Evolutionary conservation across 2,329 filamentous ascomycete species (phyloP).

Genomic region (Talaromyces sp.): DNA sequence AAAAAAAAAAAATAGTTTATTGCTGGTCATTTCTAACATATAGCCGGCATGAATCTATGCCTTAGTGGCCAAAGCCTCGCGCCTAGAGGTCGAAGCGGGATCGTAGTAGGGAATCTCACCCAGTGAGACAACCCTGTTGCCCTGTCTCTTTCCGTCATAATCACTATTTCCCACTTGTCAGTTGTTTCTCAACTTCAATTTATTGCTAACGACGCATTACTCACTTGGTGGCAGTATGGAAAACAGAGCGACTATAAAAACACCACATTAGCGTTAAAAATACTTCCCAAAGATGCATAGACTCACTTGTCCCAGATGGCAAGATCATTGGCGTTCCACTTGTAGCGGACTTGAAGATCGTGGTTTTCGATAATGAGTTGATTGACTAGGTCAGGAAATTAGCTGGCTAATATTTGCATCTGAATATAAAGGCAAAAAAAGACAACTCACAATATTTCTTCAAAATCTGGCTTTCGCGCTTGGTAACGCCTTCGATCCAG

Average conservation of each 20-base stretch:
- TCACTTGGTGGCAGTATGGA: background rate
- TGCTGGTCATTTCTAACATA: too few relatives aligned
- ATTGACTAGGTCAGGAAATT: too few relatives aligned
- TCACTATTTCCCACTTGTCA: background rate
- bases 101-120: background rate
- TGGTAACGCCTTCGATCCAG: slow-evolving; percentile 59
- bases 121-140: background rate
- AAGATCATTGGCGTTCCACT: slow-evolving; percentile 68
- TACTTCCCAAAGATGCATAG: too few relatives aligned
- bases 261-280: too few relatives aligned
- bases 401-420: slow-evolving; percentile 63
- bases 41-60: too few relatives aligned
- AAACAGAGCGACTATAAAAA: background rate
- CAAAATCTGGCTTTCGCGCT: too few relatives aligned
- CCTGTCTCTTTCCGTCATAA: background rate
- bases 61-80: background rate
- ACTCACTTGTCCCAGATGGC: slow-evolving; percentile 68
- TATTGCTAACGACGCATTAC: background rate
- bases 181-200: background rate
- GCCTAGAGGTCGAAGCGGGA: background rate
- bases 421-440: slow-evolving; percentile 67
- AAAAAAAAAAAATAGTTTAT: too few relatives aligned
- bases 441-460: slow-evolving; percentile 64
- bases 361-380: slow-evolving; percentile 50
- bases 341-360: slow-evolving; percentile 73